Base-by-base conservation (phyloP, 768 basidiomycete genomes). In the Russula emetica region DNA sequence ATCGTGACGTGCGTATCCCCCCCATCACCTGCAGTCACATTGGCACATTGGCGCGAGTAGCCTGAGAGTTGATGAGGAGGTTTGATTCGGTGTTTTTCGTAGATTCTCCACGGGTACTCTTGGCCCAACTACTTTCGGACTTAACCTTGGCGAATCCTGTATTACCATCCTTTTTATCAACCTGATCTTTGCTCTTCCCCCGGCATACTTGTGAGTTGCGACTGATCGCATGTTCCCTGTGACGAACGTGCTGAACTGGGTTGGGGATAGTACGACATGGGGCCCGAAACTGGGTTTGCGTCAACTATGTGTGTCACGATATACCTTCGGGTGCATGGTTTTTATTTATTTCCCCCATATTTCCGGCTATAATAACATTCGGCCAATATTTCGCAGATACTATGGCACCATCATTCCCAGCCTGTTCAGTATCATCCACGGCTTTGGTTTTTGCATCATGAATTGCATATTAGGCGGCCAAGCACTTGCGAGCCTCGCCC, bases 261-360 rank as follows among this genome's bases (percentile, higher is more conserved):
- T 7, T 9, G 34, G 44, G n/a, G 18, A n/a, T 18, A 83, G 82
- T 63, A 74, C 83, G 20, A 84, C 85, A 5, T 90, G 89, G 75
- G 90, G 92, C 10, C 89, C 92, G 0, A 86, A 85, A 71, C 76
- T 88, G 0, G 94, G 94, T 13, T 82, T 87, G 71, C 81, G 91
- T n/a, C 87, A 93, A 69, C 92, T 94, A 89, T 83, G 90, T 22
- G 81, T 84, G 47, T 85, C 91, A 2, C 75, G 83, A 28, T 86
- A 83, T 70, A 80, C 75, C 58, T 83, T 83, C 67, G 83, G 83
- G 80, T 81, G 18, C 8, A 75, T 70, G 70, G 74, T 58, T 8
- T 22, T 3, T 58, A 56, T 0, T 22, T n/a, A 13, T 16, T 16
- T 16, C 38, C 38, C 42, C 0, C 11, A n/a, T 47, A 22, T 47